Conservation (phyloP, 2,329 filamentous ascomycete species). For the Epichloe glyceriae region DNA sequence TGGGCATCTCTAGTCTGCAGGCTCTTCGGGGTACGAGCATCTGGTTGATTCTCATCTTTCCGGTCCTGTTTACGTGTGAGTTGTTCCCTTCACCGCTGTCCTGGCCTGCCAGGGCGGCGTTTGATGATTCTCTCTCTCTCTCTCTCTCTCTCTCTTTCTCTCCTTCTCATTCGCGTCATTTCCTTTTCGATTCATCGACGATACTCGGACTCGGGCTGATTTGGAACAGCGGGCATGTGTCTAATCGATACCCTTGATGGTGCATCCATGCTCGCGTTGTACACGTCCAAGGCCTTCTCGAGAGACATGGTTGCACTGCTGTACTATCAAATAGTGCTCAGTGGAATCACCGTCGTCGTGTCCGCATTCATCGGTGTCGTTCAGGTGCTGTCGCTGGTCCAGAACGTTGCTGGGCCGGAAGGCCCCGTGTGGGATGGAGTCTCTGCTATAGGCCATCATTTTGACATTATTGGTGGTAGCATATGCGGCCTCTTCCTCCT, state of each 20-base stretch:
- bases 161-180: neutral
- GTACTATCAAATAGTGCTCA: conserved; percentile 87
- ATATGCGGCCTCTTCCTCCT: conserved; percentile 80
- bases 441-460: conserved; percentile 60
- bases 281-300: conserved; percentile 67
- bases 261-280: conserved; percentile 88
- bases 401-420: conserved; percentile 59
- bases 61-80: conserved; percentile 71
- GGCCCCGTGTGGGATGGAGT: conserved; percentile 90
- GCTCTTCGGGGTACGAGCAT: conserved; percentile 76
- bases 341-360: conserved; percentile 68
- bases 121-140: neutral
- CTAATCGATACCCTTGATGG: conserved; percentile 86
- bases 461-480: conserved; percentile 71
- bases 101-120: too few species aligned
- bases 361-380: conserved; percentile 76
- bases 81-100: neutral
- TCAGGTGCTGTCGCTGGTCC: conserved; percentile 66
- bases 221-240: conserved; percentile 68
- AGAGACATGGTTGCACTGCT: conserved; percentile 78
- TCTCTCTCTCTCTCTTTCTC: too few species aligned
- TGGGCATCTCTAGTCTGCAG: conserved; percentile 83
- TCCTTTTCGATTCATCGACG: neutral
- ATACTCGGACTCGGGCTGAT: neutral
- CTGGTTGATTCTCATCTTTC: conserved; percentile 91